Evolutionary conservation across 495 filamentous ascomycete species (phyloP).

Genomic region (Poronia punctata): DNA sequence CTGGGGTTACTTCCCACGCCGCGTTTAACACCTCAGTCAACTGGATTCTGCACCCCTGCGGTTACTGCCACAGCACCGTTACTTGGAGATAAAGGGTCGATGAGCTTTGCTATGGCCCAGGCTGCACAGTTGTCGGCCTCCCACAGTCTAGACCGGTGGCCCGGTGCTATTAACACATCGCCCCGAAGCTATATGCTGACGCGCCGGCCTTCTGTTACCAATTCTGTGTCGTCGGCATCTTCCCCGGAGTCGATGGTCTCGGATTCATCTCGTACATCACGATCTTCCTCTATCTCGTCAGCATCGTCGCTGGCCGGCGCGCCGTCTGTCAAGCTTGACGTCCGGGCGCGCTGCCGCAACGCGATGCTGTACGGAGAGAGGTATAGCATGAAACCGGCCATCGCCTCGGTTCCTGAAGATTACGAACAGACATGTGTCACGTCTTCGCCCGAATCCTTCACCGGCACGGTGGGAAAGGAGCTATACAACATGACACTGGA

Average conservation of each 20-base stretch:
- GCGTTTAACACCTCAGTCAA: slow-evolving; percentile 69
- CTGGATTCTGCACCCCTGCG: slow-evolving; percentile 79
- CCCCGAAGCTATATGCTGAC: slow-evolving; percentile 51
- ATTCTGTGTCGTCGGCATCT: slow-evolving; percentile 67
- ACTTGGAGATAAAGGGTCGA: slow-evolving; percentile 48
- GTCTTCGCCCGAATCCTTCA: slow-evolving; percentile 56
- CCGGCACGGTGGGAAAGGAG: slow-evolving; percentile 46
- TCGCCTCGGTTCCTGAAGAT: slow-evolving; percentile 47
- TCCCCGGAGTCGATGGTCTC: slow-evolving; percentile 91
- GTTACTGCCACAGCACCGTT: slow-evolving; percentile 62
- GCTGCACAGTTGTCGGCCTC: slow-evolving; percentile 57
- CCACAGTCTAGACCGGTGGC: slow-evolving; percentile 52
- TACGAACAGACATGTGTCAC: slow-evolving; percentile 49
- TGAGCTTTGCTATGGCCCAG: slow-evolving; percentile 75
- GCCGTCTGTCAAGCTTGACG: slow-evolving; percentile 63
- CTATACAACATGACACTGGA: slow-evolving; percentile 47
- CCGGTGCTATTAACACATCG: slow-evolving; percentile 46
- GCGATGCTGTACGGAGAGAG: slow-evolving; percentile 57
- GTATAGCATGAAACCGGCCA: slow-evolving; percentile 35
- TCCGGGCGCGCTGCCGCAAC: slow-evolving; percentile 76
- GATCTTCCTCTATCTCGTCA: slow-evolving; percentile 68
- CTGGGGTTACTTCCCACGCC: slow-evolving; percentile 70
- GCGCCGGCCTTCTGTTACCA: slow-evolving; percentile 70
- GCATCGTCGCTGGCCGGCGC: slow-evolving; percentile 59
- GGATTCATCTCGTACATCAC: slow-evolving; percentile 67